Conservation (phyloP, 164 flowering plant genomes). For the Kalanchoe fedtschenkoi region DNA sequence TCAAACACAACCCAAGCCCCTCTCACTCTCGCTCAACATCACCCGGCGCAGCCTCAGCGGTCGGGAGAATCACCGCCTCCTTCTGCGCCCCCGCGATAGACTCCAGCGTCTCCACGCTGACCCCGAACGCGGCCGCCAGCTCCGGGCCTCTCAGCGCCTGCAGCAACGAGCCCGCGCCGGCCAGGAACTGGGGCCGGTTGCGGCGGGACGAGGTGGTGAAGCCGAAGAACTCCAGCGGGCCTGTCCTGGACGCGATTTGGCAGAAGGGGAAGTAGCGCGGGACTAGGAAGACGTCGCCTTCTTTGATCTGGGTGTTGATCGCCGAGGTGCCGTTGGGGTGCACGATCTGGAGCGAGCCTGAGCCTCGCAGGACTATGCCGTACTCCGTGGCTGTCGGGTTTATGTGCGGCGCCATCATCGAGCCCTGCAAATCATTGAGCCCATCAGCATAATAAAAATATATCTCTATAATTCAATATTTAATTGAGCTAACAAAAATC, state of each 20-base stretch:
- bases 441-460: neutral
- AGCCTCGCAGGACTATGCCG: slow-evolving; percentile 60
- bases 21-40: slow-evolving; percentile 5
- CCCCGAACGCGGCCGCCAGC: slow-evolving; percentile 57
- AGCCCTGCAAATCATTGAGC: slow-evolving; percentile 35
- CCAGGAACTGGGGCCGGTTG: slow-evolving; percentile 79
- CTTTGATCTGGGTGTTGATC: slow-evolving; percentile 39
- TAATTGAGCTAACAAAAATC: no score
- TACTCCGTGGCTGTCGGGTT: slow-evolving; percentile 86
- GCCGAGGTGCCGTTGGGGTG: slow-evolving; percentile 75
- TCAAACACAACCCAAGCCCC: neutral
- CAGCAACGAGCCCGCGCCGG: slow-evolving; percentile 54
- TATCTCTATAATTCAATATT: neutral
- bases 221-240: slow-evolving; percentile 84
- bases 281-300: slow-evolving; percentile 75
- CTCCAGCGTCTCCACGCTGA: slow-evolving; percentile 21
- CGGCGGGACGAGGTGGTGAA: slow-evolving; percentile 72
- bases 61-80: slow-evolving; percentile 50
- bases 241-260: slow-evolving; percentile 69
- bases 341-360: slow-evolving; percentile 60
- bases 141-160: slow-evolving; percentile 40
- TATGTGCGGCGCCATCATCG: slow-evolving; percentile 96
- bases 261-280: slow-evolving; percentile 91
- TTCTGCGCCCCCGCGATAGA: slow-evolving; percentile 34
- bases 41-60: slow-evolving; percentile 30